Percentiles rank a stretch among this genome's conserved stretches.
Evolutionary conservation across 306 rosid species (phyloP).

Genomic region (Arachis stenosperma): DNA sequence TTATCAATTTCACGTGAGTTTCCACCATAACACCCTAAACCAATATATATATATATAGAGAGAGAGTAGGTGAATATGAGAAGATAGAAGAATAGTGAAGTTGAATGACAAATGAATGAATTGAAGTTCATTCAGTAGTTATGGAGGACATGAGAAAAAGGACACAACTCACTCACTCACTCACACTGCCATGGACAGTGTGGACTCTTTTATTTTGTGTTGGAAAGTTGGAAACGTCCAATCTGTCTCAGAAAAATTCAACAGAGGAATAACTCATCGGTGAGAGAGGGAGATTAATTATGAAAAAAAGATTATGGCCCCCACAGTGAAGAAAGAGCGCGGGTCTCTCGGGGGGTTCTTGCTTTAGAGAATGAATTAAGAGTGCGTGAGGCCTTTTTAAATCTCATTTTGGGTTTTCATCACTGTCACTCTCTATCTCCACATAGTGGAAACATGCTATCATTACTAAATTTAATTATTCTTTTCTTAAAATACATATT

Average conservation of each 20-base stretch:
- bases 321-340: conserved; percentile 48
- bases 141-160: conserved; percentile 39
- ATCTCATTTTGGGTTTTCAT: too few relatives aligned
- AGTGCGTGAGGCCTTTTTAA: background rate
- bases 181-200: background rate
- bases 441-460: background rate
- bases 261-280: background rate
- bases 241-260: conserved; percentile 38
- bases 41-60: too few relatives aligned
- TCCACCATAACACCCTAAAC: too few relatives aligned
- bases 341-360: conserved; percentile 61
- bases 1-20: too few relatives aligned
- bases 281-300: too few relatives aligned
- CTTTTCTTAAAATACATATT: background rate
- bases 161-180: conserved; percentile 4
- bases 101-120: conserved; percentile 40
- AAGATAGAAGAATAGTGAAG: conserved; percentile 44
- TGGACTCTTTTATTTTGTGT: background rate
- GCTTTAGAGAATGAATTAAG: too few relatives aligned
- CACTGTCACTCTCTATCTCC: too few relatives aligned
- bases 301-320: background rate
- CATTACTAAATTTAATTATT: background rate
- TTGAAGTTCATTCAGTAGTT: background rate
- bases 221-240: conserved; percentile 54
- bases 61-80: background rate